These are phyloP conservation scores for Talaromyces sp. DNA, from an alignment of 2,329 filamentous ascomycete genomes.

Conservation along the genomic window DNA sequence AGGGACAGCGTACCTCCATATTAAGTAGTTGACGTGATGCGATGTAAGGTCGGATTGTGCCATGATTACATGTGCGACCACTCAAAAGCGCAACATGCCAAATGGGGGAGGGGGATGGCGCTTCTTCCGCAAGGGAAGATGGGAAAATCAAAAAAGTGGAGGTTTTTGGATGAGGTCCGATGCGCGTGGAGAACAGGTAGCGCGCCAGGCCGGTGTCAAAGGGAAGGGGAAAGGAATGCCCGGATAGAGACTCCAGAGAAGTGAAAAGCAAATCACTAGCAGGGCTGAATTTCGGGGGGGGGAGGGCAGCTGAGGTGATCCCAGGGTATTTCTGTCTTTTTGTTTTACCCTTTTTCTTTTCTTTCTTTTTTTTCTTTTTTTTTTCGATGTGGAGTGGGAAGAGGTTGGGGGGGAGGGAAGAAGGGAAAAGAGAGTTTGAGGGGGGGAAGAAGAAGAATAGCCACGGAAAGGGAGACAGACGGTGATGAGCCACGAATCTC, in stretches of 20 bases:
- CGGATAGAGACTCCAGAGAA: no score
- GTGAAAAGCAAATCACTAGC: no score
- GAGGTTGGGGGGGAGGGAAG: conserved; percentile 2
- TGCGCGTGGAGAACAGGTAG: conserved; percentile 16
- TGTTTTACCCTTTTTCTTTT: not conserved
- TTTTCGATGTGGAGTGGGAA: not conserved
- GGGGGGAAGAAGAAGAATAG: conserved; percentile 10
- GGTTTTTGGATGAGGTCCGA: conserved; percentile 8
- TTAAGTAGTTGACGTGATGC: conserved; percentile 70
- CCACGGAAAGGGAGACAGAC: not conserved
- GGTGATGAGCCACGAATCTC: not conserved
- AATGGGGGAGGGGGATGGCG: conserved; percentile 29
- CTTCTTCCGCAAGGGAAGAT: conserved; percentile 31
- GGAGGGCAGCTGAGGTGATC: no score
- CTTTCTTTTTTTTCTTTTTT: not conserved
- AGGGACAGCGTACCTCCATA: conserved; percentile 60
- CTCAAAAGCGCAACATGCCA: conserved; percentile 33
- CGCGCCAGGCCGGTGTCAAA: conserved; percentile 12
- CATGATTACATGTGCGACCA: conserved; percentile 49
- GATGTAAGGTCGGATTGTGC: conserved; percentile 47
- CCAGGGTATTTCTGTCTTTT: no score
- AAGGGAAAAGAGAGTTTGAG: conserved; percentile 5
- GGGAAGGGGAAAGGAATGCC: conserved; percentile 4
- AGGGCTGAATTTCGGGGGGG: not conserved
- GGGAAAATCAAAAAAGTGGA: conserved; percentile 29